Conservation (phyloP, 1,284 basidiomycete genomes). For the Rhodotorula sp. region DNA sequence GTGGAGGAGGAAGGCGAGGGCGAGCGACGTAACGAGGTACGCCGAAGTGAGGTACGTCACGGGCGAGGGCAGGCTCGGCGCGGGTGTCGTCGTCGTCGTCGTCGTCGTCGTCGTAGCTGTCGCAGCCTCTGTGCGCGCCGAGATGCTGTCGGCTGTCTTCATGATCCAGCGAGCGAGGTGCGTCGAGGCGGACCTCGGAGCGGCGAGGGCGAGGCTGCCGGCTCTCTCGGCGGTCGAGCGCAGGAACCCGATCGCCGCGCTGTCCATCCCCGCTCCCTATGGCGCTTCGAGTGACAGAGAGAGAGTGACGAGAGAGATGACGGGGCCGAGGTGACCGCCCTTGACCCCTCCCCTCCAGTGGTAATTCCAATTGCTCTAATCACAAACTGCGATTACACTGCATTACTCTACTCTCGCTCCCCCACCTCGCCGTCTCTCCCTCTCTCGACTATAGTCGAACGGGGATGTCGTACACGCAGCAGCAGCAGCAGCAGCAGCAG, state of each 20-base stretch:
- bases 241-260: not conserved
- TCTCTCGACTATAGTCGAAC: not conserved
- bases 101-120: not conserved
- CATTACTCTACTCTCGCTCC: too few species aligned
- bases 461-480: not conserved
- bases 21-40: conserved; percentile 29
- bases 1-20: conserved; percentile 32
- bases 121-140: not conserved
- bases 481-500: not conserved
- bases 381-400: too few species aligned
- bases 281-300: too few species aligned
- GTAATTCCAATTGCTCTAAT: too few species aligned
- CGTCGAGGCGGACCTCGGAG: not conserved
- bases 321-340: too few species aligned
- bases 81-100: not conserved
- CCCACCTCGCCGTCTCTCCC: not conserved
- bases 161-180: not conserved
- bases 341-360: too few species aligned
- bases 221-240: conserved; percentile 1
- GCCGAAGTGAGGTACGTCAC: conserved; percentile 26
- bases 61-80: conserved; percentile 15
- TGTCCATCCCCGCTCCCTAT: not conserved
- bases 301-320: too few species aligned
- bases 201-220: conserved; percentile 6
- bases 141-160: not conserved